phyloP scores from a whole-genome alignment of 1,284 basidiomycete genomes.

The Moesziomyces sp. region DNA sequence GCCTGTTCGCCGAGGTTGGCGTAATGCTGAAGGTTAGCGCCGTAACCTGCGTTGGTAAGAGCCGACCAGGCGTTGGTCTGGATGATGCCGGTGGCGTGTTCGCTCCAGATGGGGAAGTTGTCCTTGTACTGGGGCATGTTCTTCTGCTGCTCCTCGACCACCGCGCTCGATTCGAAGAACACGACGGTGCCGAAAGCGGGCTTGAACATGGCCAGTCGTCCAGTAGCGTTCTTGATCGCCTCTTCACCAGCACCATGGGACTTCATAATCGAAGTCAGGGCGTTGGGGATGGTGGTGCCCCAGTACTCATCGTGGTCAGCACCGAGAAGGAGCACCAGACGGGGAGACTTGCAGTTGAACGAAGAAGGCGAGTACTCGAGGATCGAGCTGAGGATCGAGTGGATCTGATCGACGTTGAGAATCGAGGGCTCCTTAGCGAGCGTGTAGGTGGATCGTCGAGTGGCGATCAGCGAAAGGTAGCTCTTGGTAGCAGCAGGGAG shows the following conservation, averaged over 20 bases:
- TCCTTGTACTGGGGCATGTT: slow-evolving; percentile 68
- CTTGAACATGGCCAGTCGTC: slow-evolving; percentile 67
- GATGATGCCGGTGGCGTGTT: slow-evolving; percentile 64
- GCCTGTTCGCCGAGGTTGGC: slow-evolving; percentile 49
- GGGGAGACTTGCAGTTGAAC: slow-evolving; percentile 70
- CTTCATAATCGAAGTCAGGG: slow-evolving; percentile 33
- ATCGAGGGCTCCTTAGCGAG: slow-evolving; percentile 67
- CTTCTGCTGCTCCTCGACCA: slow-evolving; percentile 63
- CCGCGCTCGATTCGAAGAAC: slow-evolving; percentile 66
- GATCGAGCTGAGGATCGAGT: slow-evolving; percentile 68
- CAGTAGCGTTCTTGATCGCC: slow-evolving; percentile 37
- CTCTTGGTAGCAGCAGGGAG: slow-evolving; percentile 17
- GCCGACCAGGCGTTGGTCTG: slow-evolving; percentile 71
- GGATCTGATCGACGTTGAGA: slow-evolving; percentile 68
- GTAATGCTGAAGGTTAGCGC: slow-evolving; percentile 69
- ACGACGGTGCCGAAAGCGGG: slow-evolving; percentile 70
- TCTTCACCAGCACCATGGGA: slow-evolving; percentile 34
- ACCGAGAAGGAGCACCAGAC: slow-evolving; percentile 70
- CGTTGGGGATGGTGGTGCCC: slow-evolving; percentile 64
- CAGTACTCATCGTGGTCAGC: slow-evolving; percentile 69
- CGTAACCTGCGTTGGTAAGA: slow-evolving; percentile 70
- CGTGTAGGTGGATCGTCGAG: slow-evolving; percentile 70
- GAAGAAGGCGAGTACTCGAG: slow-evolving; percentile 69
- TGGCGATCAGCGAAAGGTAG: slow-evolving; percentile 51
- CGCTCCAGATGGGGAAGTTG: slow-evolving; percentile 66